Percentiles rank a stretch among this genome's conserved stretches.
Evolutionary conservation across 352 stramenopile species (phyloP).

Genomic region (Pseudoperonospora humuli): DNA sequence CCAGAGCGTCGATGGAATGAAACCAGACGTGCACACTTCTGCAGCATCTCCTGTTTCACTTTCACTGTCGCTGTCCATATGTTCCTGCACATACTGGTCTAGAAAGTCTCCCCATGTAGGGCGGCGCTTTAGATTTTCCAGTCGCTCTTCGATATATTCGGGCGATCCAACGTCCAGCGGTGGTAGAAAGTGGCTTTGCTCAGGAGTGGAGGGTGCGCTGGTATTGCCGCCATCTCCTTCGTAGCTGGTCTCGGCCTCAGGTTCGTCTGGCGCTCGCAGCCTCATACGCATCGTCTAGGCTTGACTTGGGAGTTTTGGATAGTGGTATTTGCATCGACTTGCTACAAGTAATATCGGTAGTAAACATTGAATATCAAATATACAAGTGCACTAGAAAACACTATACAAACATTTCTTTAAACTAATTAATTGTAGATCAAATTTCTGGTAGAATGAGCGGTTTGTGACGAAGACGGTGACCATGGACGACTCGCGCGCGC

Average conservation of each 20-base stretch:
- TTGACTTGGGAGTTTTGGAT: neutral
- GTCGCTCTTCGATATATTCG: constrained; percentile 77
- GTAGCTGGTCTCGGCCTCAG: constrained; percentile 31
- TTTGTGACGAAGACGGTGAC: neutral
- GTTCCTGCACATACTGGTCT: constrained; percentile 62
- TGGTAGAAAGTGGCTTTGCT: constrained; percentile 20
- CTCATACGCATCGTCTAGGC: constrained; percentile 45
- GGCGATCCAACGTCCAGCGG: constrained; percentile 66
- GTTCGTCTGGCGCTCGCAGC: constrained; percentile 56
- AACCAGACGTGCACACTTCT: constrained; percentile 18
- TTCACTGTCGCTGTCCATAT: constrained; percentile 35
- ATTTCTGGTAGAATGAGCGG: neutral
- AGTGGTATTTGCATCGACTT: neutral
- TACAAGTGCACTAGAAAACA: too few species aligned
- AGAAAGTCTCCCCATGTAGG: constrained; percentile 52
- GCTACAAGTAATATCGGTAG: neutral
- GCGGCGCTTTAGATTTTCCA: constrained; percentile 82
- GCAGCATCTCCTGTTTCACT: constrained; percentile 30
- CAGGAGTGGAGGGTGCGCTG: constrained; percentile 10
- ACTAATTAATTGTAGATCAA: neutral
- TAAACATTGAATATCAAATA: too few species aligned
- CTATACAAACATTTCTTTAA: too few species aligned
- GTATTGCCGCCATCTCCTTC: constrained; percentile 5
- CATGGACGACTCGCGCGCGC: constrained; percentile 17
- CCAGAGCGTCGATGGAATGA: constrained; percentile 46